Conservation (phyloP, 2,329 filamentous ascomycete genomes). For the Thielaviopsis cerberus region DNA sequence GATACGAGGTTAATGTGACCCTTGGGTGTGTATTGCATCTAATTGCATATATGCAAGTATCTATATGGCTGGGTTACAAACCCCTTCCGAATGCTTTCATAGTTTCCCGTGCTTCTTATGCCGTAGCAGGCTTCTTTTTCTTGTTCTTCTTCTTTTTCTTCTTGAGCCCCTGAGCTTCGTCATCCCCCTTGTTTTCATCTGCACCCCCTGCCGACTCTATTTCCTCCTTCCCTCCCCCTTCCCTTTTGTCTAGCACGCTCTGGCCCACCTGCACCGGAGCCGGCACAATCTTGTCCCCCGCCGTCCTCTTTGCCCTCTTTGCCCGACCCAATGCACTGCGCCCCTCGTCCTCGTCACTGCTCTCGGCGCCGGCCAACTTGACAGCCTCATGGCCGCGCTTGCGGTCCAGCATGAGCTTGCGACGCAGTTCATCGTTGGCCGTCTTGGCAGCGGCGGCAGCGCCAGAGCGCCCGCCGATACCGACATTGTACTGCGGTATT, state of each 20-base stretch:
- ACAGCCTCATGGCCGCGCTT: not conserved
- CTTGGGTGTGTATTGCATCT: too few species aligned
- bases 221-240: not conserved
- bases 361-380: conserved; percentile 1
- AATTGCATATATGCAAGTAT: not conserved
- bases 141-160: conserved; percentile 5
- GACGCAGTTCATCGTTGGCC: conserved; percentile 8
- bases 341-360: conserved; percentile 10
- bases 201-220: not conserved
- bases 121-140: not conserved
- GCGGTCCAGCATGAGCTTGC: conserved; percentile 9
- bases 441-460: not conserved
- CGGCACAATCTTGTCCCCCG: not conserved
- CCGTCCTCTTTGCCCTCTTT: conserved; percentile 4
- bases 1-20: too few species aligned
- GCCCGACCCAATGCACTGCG: conserved; percentile 7
- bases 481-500: conserved; percentile 8
- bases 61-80: not conserved
- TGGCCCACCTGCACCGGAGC: not conserved
- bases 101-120: not conserved
- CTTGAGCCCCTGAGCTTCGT: not conserved
- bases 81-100: not conserved
- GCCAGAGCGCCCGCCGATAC: conserved; percentile 4
- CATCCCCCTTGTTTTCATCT: not conserved
- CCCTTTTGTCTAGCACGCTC: not conserved